Conservation (phyloP, 1,139 yeast species). For the Blastobotrys malaysiensis region DNA sequence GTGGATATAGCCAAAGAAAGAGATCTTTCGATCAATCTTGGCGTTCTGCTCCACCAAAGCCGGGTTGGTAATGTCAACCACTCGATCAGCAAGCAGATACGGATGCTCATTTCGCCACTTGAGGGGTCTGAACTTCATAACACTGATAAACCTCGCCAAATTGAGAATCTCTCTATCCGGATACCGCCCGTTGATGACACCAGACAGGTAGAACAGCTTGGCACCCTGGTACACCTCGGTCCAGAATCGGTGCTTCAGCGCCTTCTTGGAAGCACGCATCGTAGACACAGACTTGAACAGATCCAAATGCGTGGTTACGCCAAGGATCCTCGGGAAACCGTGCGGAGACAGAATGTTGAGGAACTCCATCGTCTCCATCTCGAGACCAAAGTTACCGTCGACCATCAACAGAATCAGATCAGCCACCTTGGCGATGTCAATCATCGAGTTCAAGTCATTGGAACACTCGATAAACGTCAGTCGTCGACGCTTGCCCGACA, state of each 20-base stretch:
- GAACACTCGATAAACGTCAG: conserved; percentile 89
- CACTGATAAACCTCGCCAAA: conserved; percentile 86
- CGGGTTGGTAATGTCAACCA: conserved; percentile 96
- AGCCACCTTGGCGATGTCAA: conserved; percentile 92
- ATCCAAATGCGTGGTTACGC: conserved; percentile 94
- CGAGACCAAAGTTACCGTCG: conserved; percentile 97
- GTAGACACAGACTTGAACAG: conserved; percentile 87
- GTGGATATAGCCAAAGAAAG: conserved; percentile 89
- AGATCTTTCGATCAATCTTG: conserved; percentile 82
- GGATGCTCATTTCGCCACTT: conserved; percentile 99
- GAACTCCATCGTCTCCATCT: conserved; percentile 99
- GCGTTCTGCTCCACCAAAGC: conserved; percentile 68
- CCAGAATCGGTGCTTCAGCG: conserved; percentile 94
- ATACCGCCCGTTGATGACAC: conserved; percentile 94
- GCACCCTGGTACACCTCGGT: conserved; percentile 99
- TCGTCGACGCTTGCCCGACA: conserved; percentile 90
- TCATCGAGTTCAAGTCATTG: conserved; percentile 91
- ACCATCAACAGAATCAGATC: conserved; percentile 83
- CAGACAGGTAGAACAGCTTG: conserved; percentile 86
- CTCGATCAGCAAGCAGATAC: conserved; percentile 81
- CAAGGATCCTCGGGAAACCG: conserved; percentile 97
- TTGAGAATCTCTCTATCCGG: conserved; percentile 95
- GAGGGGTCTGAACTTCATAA: conserved; percentile 95
- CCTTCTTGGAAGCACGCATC: conserved; percentile 84
- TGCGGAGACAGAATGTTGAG: conserved; percentile 94